Percentiles rank a stretch among this genome's conserved stretches.
Conservation (phyloP, 768 basidiomycete genomes). For the Cyathus striatus region DNA sequence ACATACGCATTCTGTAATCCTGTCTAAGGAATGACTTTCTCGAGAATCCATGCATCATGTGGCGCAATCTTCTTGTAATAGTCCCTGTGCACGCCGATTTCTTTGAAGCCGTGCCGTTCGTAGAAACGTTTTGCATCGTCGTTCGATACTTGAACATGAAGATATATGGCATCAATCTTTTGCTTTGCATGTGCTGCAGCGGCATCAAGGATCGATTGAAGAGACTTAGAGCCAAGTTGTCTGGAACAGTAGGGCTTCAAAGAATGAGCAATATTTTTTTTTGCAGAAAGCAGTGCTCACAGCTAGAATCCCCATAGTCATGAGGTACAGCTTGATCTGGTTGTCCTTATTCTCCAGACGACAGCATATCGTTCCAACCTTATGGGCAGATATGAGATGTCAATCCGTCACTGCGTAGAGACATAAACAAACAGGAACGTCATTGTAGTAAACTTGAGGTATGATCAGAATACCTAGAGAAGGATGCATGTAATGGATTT, state of each 20-base stretch:
- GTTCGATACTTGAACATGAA: constrained; percentile 88
- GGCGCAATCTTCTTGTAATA: constrained; percentile 92
- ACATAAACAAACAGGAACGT: constrained; percentile 55
- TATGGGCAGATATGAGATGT: constrained; percentile 9
- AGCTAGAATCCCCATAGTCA: constrained; percentile 90
- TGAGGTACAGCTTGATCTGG: constrained; percentile 64
- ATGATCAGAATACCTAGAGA: constrained; percentile 5
- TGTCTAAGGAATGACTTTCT: constrained; percentile 42
- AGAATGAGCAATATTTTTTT: constrained; percentile 10
- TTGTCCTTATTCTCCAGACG: constrained; percentile 68
- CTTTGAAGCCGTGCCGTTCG: constrained; percentile 75
- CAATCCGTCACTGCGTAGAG: constrained; percentile 6
- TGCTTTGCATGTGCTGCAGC: constrained; percentile 55
- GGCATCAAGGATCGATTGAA: constrained; percentile 62
- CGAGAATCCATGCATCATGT: constrained; percentile 83
- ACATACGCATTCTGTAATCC: not conserved
- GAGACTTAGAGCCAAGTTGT: constrained; percentile 65
- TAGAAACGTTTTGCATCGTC: constrained; percentile 75
- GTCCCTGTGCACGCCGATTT: constrained; percentile 57
- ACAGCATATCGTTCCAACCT: constrained; percentile 84
- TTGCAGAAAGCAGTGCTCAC: constrained; percentile 37
- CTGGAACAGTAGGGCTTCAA: constrained; percentile 80
- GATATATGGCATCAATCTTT: constrained; percentile 65
- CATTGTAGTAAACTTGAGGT: constrained; percentile 83
- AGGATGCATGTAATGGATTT: constrained; percentile 7